Evolutionary conservation across 208 protist genomes (phyloP).

Genomic region (Leishmania lainsoni): DNA sequence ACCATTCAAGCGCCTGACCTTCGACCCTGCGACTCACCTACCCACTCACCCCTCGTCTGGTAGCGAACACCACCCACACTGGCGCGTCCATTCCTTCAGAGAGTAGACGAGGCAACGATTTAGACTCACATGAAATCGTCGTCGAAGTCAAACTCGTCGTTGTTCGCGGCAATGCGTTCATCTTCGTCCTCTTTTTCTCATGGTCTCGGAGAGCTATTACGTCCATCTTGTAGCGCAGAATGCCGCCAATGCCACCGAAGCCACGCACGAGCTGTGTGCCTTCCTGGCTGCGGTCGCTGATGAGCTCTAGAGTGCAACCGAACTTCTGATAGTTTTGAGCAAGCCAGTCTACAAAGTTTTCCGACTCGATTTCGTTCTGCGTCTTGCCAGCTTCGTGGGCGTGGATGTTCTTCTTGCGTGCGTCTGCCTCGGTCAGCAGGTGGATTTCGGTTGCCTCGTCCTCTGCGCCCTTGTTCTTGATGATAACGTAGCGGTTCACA

Average conservation of each 20-base stretch:
- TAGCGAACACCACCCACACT: background rate
- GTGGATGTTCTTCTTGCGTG: slow-evolving; percentile 79
- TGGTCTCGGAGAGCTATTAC: slow-evolving; percentile 87
- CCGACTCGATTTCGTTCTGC: slow-evolving; percentile 89
- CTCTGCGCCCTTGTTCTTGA: slow-evolving; percentile 81
- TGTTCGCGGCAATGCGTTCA: slow-evolving; percentile 56
- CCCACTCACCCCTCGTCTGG: background rate
- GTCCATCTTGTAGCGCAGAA: slow-evolving; percentile 93
- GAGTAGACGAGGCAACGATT: background rate
- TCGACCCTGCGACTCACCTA: background rate
- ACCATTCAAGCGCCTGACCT: background rate
- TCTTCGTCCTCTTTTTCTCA: slow-evolving; percentile 83
- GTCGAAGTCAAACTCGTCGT: slow-evolving; percentile 91
- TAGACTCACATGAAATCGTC: slow-evolving; percentile 89
- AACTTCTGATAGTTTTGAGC: slow-evolving; percentile 99
- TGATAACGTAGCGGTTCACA: slow-evolving; percentile 89
- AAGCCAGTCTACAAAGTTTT: slow-evolving; percentile 98
- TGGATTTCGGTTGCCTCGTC: slow-evolving; percentile 66
- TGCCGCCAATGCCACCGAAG: slow-evolving; percentile 97
- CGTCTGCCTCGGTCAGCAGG: slow-evolving; percentile 78
- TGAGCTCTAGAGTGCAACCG: slow-evolving; percentile 95
- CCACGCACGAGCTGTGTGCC: slow-evolving; percentile 98
- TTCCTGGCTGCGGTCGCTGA: slow-evolving; percentile 96
- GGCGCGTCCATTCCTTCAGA: background rate
- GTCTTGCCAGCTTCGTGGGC: slow-evolving; percentile 81